phyloP scores from a whole-genome alignment of 1,284 basidiomycete genomes.

The Marasmius fiardii region DNA sequence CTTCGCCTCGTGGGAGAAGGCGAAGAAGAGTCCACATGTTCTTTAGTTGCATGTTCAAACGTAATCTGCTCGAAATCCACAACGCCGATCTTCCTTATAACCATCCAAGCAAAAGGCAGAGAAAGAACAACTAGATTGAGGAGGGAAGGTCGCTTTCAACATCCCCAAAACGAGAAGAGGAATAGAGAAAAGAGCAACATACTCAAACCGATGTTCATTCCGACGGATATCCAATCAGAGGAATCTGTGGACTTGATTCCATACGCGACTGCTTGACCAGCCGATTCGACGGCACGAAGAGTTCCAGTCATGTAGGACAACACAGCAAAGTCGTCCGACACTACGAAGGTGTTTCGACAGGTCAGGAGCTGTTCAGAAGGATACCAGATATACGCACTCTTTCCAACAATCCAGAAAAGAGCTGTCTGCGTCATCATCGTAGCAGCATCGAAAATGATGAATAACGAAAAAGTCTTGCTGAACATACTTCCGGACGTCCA shows the following conservation, averaged over 20 bases:
- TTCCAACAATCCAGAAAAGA: constrained; percentile 29
- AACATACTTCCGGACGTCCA: constrained; percentile 28
- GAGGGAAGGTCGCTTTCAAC: background rate
- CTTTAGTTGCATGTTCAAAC: constrained; percentile 3
- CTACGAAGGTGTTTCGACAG: no score
- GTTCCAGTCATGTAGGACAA: constrained; percentile 32
- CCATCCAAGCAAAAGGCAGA: constrained; percentile 27
- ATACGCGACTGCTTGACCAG: constrained; percentile 30
- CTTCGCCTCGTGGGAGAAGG: background rate
- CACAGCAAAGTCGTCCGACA: constrained; percentile 31
- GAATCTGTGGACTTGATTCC: constrained; percentile 31
- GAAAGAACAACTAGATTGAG: constrained; percentile 24
- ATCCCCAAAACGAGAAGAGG: background rate
- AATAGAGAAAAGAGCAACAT: no score
- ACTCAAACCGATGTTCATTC: constrained; percentile 29
- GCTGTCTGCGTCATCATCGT: constrained; percentile 31
- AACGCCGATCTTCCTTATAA: constrained; percentile 28
- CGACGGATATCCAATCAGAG: constrained; percentile 29
- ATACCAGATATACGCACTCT: constrained; percentile 25
- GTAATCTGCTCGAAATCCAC: constrained; percentile 21
- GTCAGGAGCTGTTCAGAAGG: no score
- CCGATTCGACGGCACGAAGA: constrained; percentile 29
- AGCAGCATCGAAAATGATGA: constrained; percentile 28
- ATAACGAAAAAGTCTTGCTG: constrained; percentile 26
- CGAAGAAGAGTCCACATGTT: background rate